Base-by-base conservation (phyloP, 2,329 filamentous ascomycete species). In the Colletotrichum camelliae region DNA sequence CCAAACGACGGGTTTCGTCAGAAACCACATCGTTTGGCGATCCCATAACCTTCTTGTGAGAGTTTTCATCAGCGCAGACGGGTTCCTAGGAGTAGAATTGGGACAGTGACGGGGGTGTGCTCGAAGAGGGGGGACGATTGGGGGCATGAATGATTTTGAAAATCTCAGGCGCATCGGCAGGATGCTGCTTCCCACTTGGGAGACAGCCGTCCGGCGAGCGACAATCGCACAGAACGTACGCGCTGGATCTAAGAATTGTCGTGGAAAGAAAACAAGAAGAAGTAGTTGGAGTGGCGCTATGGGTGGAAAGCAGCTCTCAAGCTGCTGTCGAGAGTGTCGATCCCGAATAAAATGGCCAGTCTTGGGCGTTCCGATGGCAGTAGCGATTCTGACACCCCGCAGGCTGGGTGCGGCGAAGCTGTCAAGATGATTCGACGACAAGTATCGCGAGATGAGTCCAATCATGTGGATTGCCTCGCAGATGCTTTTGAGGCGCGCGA, bases 61-160 rank as follows among this genome's bases (percentile, higher is more conserved):
- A 70, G 69, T 67, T 78, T 61, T 81, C 80, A 71, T 81, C 80
- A 81, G 64, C 21, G 79, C 79, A 80, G 79, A 67, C 27, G 43
- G 37, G 7, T 4, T 31, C 24, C 16, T 27, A n/a, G 10, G 10
- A 37, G 10, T 6, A 60, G 12, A 4, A 29, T n/a, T 15, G 60
- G 15, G 31, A 64, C 15, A 18, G 2, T 5, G 39, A 43, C 0
- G 2, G 39, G 33, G 10, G 6, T 15, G 18, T 31, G 58, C 18
- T 9, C 10, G 27, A 24, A 8, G n/a, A 55, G 8, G 35, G 2
- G 0, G 0, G 15, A 10, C 12, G 29, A 61, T 15, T 29, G 33
- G 16, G 3, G 5, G 16, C 43, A 48, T 10, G 0, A 48, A 12
- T 10, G 43, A 48, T 1, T 24, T 29, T 58, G 55, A 29, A 4